phyloP scores from a whole-genome alignment of 2,329 filamentous ascomycete species.

The Fusarium burgessii region DNA sequence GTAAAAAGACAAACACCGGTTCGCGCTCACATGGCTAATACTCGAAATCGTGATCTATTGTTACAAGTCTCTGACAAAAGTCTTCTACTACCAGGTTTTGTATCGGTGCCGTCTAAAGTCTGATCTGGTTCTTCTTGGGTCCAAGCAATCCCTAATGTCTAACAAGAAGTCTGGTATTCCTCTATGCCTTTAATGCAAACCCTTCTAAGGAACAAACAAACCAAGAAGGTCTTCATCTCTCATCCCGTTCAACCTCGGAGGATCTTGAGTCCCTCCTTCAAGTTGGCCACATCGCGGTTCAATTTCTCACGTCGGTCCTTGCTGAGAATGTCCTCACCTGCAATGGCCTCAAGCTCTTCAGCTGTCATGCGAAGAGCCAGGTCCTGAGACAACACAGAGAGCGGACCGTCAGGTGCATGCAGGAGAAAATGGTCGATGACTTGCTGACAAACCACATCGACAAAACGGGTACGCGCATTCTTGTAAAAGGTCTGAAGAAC shows the following conservation, averaged over 20 bases:
- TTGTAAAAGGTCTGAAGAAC: constrained; percentile 72
- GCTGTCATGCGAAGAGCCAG: constrained; percentile 59
- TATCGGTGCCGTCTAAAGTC: no score
- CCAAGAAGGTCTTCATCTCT: not conserved
- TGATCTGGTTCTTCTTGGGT: no score
- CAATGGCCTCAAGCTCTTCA: constrained; percentile 65
- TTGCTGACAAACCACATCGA: constrained; percentile 72
- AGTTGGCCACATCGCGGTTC: constrained; percentile 57
- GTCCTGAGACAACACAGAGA: constrained; percentile 63
- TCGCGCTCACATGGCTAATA: not conserved
- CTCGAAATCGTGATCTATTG: not conserved
- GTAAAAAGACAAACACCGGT: accelerated
- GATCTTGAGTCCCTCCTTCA: constrained; percentile 54
- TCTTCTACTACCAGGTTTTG: no score
- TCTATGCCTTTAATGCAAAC: no score
- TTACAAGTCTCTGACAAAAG: not conserved
- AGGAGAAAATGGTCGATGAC: constrained; percentile 67
- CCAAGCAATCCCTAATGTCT: no score
- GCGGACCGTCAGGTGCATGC: constrained; percentile 60
- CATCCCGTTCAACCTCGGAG: constrained; percentile 23
- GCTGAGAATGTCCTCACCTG: constrained; percentile 64
- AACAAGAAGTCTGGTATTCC: no score
- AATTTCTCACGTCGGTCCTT: constrained; percentile 58
- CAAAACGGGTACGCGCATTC: constrained; percentile 69
- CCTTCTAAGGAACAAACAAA: no score